These are phyloP conservation scores for Porphyrellus cyaneotinctus DNA, from an alignment of 768 basidiomycete genomes.

Conservation along the genomic window DNA sequence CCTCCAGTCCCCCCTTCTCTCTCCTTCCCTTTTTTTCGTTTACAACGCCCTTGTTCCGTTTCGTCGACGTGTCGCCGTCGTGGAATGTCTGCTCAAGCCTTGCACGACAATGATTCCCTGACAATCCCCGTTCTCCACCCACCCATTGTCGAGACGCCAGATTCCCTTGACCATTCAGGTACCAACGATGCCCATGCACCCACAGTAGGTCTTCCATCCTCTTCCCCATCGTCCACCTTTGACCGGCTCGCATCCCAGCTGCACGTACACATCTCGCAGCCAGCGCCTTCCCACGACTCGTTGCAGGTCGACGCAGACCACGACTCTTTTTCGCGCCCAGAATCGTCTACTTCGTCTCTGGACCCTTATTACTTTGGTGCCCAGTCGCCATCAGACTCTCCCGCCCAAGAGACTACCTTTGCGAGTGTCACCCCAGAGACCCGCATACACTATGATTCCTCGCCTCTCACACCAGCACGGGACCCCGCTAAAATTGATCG, in stretches of 20 bases:
- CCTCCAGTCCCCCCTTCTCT: slow-evolving; percentile 23
- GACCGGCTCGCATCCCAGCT: slow-evolving; percentile 32
- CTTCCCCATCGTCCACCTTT: background rate
- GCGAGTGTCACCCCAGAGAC: slow-evolving; percentile 63
- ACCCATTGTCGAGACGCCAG: slow-evolving; percentile 43
- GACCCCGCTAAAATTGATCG: slow-evolving; percentile 83
- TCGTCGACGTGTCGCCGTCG: background rate
- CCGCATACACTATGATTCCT: slow-evolving; percentile 44
- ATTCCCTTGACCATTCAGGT: slow-evolving; percentile 25
- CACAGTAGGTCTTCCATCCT: slow-evolving; percentile 8
- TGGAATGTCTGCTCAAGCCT: slow-evolving; percentile 41
- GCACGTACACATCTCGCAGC: slow-evolving; percentile 46
- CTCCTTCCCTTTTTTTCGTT: slow-evolving; percentile 15
- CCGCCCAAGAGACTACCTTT: slow-evolving; percentile 38
- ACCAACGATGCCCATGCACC: slow-evolving; percentile 1
- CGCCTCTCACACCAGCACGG: slow-evolving; percentile 69
- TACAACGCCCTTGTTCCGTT: no score
- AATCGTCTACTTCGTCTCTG: slow-evolving; percentile 74
- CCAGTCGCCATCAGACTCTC: slow-evolving; percentile 65
- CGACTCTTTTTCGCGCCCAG: slow-evolving; percentile 53
- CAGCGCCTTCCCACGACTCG: slow-evolving; percentile 29
- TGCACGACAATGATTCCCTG: slow-evolving; percentile 34
- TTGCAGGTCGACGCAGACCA: slow-evolving; percentile 42
- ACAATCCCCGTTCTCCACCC: slow-evolving; percentile 15
- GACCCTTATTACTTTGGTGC: slow-evolving; percentile 88